phyloP scores from a whole-genome alignment of 495 filamentous ascomycete species.

The Tuber borchii region DNA sequence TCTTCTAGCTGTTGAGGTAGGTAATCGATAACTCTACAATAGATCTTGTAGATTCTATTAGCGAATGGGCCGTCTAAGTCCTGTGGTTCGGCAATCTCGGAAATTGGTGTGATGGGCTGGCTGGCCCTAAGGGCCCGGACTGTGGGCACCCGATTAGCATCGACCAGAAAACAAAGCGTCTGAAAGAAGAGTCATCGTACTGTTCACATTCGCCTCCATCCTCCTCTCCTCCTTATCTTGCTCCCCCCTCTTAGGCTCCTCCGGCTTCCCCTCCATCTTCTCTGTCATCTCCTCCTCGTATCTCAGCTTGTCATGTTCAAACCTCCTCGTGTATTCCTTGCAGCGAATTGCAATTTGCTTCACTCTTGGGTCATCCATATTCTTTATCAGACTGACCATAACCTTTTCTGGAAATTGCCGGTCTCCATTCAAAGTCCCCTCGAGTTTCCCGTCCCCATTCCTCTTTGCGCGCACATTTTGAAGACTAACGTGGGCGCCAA shows the following conservation, averaged over 20 bases:
- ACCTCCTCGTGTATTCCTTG: constrained; percentile 54
- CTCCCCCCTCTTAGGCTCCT: constrained; percentile 40
- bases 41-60: constrained; percentile 63
- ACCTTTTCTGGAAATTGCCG: constrained; percentile 49
- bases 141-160: constrained; percentile 10
- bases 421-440: constrained; percentile 67
- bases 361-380: constrained; percentile 49
- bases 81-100: constrained; percentile 48
- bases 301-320: constrained; percentile 48
- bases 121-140: constrained; percentile 49
- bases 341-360: constrained; percentile 59
- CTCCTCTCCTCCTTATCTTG: constrained; percentile 30
- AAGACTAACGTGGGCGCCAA: constrained; percentile 57
- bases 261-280: constrained; percentile 32
- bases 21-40: constrained; percentile 75
- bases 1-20: constrained; percentile 64
- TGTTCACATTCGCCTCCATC: constrained; percentile 41
- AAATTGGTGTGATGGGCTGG: constrained; percentile 46
- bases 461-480: constrained; percentile 70
- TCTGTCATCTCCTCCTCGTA: constrained; percentile 43
- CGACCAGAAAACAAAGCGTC: neutral
- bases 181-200: constrained; percentile 20
- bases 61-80: constrained; percentile 35
- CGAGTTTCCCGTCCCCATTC: constrained; percentile 52
- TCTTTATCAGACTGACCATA: constrained; percentile 49